Conservation (phyloP, 305 asterid genomes). For the Coffea humblotiana region DNA sequence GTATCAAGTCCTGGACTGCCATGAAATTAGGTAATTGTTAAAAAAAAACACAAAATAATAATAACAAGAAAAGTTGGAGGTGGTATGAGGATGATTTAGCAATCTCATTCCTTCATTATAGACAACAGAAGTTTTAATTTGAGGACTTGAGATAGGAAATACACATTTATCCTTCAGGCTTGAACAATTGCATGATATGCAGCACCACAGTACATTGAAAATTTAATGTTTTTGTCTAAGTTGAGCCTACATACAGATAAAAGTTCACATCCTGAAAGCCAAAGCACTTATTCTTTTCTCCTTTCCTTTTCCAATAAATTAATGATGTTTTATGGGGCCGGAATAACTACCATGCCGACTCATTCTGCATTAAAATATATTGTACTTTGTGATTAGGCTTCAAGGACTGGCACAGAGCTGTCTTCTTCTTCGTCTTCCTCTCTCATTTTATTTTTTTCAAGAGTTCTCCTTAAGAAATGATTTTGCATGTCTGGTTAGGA, state of each 20-base stretch:
- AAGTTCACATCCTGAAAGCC: neutral
- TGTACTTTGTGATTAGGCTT: neutral
- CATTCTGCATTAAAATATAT: neutral
- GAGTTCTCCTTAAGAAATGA: too few species aligned
- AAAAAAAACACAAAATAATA: neutral
- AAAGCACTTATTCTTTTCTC: neutral
- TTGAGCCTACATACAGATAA: neutral
- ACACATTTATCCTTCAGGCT: neutral
- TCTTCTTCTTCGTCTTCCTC: neutral
- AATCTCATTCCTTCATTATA: neutral
- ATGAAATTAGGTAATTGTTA: neutral
- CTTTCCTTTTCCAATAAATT: neutral
- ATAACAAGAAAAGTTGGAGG: neutral
- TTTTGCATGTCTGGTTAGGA: neutral
- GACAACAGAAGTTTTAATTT: neutral
- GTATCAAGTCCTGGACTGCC: neutral
- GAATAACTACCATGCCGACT: neutral
- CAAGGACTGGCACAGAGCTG: neutral
- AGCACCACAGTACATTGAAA: neutral
- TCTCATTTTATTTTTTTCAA: too few species aligned
- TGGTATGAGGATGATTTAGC: neutral
- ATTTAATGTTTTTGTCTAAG: neutral
- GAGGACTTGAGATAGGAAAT: neutral
- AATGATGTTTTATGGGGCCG: neutral
- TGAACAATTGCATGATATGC: neutral